Evolutionary conservation across 345 rosid genomes (phyloP).

Genomic region (Lagerstroemia speciosa): DNA sequence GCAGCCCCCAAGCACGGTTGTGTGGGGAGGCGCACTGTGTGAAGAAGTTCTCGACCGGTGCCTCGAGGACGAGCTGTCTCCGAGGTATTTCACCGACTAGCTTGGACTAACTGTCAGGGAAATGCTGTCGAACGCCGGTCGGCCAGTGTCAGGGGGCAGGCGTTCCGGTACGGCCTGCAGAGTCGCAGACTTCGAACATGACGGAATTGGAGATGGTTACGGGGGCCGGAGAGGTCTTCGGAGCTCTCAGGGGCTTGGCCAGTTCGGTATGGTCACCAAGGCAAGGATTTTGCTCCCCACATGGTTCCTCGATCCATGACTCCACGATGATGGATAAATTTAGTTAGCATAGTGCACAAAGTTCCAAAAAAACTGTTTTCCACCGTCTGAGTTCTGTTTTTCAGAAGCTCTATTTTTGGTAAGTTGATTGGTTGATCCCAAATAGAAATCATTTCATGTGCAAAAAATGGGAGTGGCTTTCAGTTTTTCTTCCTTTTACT

Average conservation of each 20-base stretch:
- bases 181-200: slow-evolving; percentile 42
- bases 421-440: too few species aligned
- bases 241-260: slow-evolving; percentile 10
- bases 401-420: background rate
- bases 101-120: slow-evolving; percentile 35
- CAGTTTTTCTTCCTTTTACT: background rate
- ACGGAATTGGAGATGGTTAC: slow-evolving; percentile 39
- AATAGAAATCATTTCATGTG: background rate
- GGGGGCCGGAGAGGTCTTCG: slow-evolving; percentile 19
- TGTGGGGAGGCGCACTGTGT: slow-evolving; percentile 35
- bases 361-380: background rate
- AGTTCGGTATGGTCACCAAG: slow-evolving; percentile 11
- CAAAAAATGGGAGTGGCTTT: background rate
- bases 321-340: too few species aligned
- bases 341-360: too few species aligned
- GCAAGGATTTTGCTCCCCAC: slow-evolving; percentile 9
- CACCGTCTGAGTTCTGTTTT: background rate
- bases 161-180: slow-evolving; percentile 32
- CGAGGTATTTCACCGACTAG: slow-evolving; percentile 38
- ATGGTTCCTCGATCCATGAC: background rate
- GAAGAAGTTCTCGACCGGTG: slow-evolving; percentile 26
- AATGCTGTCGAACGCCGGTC: slow-evolving; percentile 44
- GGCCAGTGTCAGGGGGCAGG: slow-evolving; percentile 33
- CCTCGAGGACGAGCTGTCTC: slow-evolving; percentile 25
- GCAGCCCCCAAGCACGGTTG: slow-evolving; percentile 21